These are phyloP conservation scores for Telopea speciosissima DNA, from an alignment of 177 flowering plant genomes.

Conservation along the genomic window DNA sequence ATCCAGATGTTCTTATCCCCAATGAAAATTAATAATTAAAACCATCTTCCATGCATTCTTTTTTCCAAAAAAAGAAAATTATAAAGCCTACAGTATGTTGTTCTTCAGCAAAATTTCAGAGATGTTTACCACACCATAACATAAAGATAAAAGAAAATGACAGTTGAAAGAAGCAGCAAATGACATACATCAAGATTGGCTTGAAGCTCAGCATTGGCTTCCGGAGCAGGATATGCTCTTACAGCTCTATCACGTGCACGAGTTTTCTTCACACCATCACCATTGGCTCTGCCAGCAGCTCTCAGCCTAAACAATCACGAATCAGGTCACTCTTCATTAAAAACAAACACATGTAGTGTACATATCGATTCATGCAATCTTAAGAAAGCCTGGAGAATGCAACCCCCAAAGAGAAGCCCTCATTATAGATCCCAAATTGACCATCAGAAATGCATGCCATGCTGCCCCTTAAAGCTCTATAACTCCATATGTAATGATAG, in stretches of 20 bases:
- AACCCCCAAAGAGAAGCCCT: background rate
- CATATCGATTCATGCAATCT: background rate
- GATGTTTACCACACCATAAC: background rate
- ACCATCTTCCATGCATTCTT: background rate
- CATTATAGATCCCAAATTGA: no score
- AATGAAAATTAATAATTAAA: no score
- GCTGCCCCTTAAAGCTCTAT: no score
- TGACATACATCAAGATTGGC: constrained; percentile 79
- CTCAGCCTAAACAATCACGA: constrained; percentile 39
- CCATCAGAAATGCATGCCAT: no score
- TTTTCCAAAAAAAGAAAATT: no score
- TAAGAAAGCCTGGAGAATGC: background rate
- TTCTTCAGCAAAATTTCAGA: background rate
- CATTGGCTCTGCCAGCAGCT: constrained; percentile 65
- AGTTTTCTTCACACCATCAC: constrained; percentile 54
- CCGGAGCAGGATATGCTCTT: constrained; percentile 80
- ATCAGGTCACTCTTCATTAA: background rate
- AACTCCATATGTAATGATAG: no score
- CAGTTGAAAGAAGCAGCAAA: constrained; percentile 4
- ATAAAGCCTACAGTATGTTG: no score
- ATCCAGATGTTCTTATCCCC: background rate
- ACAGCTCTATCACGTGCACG: constrained; percentile 59
- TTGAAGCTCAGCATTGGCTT: constrained; percentile 91
- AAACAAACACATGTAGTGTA: background rate
- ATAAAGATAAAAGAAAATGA: background rate